A percentile compares a stretch with the other conserved stretches of the same genome.
These are phyloP conservation scores for Clarkia xantiana DNA, from an alignment of 345 rosid species.

Conservation along the genomic window DNA sequence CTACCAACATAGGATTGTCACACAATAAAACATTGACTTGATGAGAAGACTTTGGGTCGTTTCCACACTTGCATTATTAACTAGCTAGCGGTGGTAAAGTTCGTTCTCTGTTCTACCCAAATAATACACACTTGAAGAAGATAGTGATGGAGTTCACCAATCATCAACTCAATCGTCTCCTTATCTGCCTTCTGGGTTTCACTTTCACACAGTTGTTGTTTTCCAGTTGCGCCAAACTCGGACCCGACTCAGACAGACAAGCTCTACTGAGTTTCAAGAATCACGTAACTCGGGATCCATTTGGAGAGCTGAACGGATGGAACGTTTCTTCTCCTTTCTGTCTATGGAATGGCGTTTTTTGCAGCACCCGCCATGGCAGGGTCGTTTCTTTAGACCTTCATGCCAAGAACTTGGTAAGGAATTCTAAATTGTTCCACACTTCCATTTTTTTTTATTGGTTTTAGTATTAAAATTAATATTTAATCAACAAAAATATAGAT, in stretches of 20 bases:
- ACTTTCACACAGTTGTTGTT: background rate
- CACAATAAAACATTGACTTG: too few species aligned
- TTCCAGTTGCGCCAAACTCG: background rate
- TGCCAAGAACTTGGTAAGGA: conserved; percentile 6
- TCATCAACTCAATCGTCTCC: background rate
- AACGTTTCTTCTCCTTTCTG: conserved; percentile 12
- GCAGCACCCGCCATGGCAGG: conserved; percentile 11
- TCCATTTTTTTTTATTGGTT: background rate
- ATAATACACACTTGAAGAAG: too few species aligned
- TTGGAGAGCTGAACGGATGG: conserved; percentile 12
- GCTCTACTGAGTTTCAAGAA: conserved; percentile 14
- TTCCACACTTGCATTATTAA: too few species aligned
- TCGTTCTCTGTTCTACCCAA: background rate
- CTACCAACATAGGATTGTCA: too few species aligned
- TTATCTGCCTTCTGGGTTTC: conserved; percentile 5
- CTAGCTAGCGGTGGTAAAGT: too few species aligned
- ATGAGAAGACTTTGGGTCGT: too few species aligned
- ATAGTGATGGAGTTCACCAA: too few species aligned
- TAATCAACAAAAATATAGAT: too few species aligned
- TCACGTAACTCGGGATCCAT: background rate
- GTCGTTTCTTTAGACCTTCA: conserved; percentile 9
- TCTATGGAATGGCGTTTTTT: conserved; percentile 16
- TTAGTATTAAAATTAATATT: background rate
- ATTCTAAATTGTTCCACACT: background rate
- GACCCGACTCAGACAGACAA: conserved; percentile 13